Percentiles rank a stretch among this genome's conserved stretches.
Evolutionary conservation across 345 rosid genomes (phyloP).

Genomic region (Noccaea caerulescens): DNA sequence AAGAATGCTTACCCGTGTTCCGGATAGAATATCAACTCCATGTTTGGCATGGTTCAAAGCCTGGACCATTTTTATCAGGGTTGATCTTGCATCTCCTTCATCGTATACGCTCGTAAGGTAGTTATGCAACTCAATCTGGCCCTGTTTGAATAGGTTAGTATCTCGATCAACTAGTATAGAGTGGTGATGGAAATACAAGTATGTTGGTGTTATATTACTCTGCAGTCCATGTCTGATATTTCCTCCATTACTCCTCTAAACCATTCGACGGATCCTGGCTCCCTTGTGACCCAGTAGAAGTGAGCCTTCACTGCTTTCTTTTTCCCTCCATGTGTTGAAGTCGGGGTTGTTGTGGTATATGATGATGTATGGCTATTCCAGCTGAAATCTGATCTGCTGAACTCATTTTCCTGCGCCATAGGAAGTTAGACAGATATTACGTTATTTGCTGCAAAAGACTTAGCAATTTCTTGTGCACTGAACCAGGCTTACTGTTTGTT

Average conservation of each 20-base stretch:
- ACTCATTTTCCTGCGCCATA: constrained; percentile 64
- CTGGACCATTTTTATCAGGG: constrained; percentile 95
- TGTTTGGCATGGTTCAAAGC: constrained; percentile 96
- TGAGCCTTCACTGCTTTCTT: constrained; percentile 73
- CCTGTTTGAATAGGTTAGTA: constrained; percentile 53
- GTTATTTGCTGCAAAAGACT: constrained; percentile 16
- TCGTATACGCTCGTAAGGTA: constrained; percentile 96
- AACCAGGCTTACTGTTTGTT: constrained; percentile 53
- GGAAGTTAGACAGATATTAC: constrained; percentile 25
- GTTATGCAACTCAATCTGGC: constrained; percentile 94
- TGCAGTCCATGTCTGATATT: constrained; percentile 85
- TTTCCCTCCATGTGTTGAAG: constrained; percentile 52
- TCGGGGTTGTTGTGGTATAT: constrained; percentile 44
- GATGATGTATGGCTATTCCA: constrained; percentile 73
- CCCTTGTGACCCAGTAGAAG: constrained; percentile 98
- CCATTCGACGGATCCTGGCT: constrained; percentile 93
- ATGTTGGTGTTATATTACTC: constrained; percentile 53
- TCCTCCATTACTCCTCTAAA: constrained; percentile 97
- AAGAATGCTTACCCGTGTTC: constrained; percentile 70
- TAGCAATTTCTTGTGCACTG: neutral
- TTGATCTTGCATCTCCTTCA: constrained; percentile 98
- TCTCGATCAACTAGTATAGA: neutral
- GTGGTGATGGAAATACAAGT: neutral
- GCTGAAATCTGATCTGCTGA: constrained; percentile 70
- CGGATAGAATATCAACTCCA: constrained; percentile 93